These are phyloP conservation scores for Monsonia emarginata DNA, from an alignment of 441 rosid genomes.

Conservation along the genomic window DNA sequence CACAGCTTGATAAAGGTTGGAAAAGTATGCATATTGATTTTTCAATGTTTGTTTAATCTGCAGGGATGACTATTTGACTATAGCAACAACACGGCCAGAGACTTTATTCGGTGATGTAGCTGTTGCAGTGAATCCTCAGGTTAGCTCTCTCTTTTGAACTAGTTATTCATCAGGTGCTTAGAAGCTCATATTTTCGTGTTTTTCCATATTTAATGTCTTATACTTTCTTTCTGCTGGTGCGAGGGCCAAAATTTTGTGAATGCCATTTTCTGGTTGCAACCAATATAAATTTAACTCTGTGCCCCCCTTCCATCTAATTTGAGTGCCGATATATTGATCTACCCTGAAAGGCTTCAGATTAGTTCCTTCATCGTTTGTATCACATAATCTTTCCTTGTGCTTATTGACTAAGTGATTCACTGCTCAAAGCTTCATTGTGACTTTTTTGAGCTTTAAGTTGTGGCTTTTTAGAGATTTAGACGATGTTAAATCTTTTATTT, in stretches of 20 bases:
- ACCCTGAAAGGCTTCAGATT: not conserved
- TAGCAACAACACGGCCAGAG: conserved; percentile 97
- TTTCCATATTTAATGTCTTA: not conserved
- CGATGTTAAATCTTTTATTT: not conserved
- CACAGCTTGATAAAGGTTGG: not conserved
- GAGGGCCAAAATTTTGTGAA: not conserved
- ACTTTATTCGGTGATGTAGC: conserved; percentile 97
- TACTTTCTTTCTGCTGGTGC: not conserved
- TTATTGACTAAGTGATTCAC: not conserved
- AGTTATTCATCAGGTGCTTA: conserved; percentile 2
- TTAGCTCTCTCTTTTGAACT: conserved; percentile 17
- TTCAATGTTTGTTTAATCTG: conserved; percentile 22
- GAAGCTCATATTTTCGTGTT: conserved; percentile 8
- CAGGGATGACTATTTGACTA: conserved; percentile 75
- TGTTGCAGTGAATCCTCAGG: conserved; percentile 87
- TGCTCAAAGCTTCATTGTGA: conserved; percentile 4
- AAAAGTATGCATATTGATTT: conserved; percentile 1
- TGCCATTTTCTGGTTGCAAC: not conserved
- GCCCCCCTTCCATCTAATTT: not conserved
- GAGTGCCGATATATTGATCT: not conserved
- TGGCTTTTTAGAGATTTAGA: not conserved
- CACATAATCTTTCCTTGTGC: not conserved
- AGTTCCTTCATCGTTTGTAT: not conserved
- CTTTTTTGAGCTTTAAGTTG: not conserved
- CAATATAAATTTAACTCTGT: not conserved